phyloP scores from a whole-genome alignment of 257 asterid genomes.

The Coffea canephora region DNA sequence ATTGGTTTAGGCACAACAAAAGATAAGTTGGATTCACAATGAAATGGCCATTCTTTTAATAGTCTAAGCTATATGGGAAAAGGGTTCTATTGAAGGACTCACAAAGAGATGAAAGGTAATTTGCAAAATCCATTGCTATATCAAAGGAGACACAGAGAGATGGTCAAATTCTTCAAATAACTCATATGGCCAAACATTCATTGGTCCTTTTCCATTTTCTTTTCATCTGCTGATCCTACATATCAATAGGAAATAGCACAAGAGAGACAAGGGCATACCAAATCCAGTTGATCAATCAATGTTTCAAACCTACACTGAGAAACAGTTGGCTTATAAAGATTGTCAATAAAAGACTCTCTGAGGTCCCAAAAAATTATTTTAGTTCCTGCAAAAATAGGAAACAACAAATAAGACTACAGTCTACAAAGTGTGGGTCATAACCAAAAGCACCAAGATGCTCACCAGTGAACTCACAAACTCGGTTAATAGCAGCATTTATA shows the following conservation, averaged over 20 bases:
- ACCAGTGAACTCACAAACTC: slow-evolving; percentile 89
- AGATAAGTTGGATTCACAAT: no score
- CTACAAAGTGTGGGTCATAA: slow-evolving; percentile 11
- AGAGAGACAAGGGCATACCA: slow-evolving; percentile 43
- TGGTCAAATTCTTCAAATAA: background rate
- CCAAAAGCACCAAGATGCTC: slow-evolving; percentile 15
- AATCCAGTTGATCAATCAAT: slow-evolving; percentile 79
- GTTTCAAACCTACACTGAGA: slow-evolving; percentile 75
- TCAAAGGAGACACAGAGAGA: background rate
- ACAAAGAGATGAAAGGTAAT: background rate
- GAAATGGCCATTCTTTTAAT: no score
- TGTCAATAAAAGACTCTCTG: slow-evolving; percentile 81
- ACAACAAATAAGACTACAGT: slow-evolving; percentile 16
- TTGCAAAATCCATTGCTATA: no score
- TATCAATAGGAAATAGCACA: background rate
- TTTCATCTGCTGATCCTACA: background rate
- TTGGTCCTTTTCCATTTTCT: background rate
- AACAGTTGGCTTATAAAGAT: slow-evolving; percentile 80
- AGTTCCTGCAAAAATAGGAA: slow-evolving; percentile 47
- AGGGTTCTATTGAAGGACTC: no score
- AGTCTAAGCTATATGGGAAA: no score
- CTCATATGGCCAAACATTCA: background rate
- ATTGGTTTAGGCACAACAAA: background rate
- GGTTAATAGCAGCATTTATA: slow-evolving; percentile 80
- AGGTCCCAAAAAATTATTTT: slow-evolving; percentile 91